Conservation (phyloP, 305 asterid genomes). For the Fraxinus angustifolia region DNA sequence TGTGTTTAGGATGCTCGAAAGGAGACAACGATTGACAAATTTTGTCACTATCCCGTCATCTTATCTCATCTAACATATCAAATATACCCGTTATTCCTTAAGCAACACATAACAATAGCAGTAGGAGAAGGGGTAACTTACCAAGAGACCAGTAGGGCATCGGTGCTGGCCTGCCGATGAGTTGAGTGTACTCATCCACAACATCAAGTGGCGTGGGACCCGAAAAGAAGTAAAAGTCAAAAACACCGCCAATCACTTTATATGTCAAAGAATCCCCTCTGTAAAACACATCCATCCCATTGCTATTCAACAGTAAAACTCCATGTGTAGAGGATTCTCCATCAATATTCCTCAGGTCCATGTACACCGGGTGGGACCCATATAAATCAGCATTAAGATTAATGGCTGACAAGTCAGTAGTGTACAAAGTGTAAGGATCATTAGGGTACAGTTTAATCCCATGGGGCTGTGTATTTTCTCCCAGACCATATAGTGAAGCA, state of each 20-base stretch:
- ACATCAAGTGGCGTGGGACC: slow-evolving; percentile 80
- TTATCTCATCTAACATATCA: neutral
- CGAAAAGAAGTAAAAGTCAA: slow-evolving; percentile 85
- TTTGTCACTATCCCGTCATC: neutral
- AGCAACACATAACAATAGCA: neutral
- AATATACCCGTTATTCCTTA: neutral
- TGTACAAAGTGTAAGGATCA: slow-evolving; percentile 77
- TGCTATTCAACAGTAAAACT: slow-evolving; percentile 72
- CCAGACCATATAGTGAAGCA: slow-evolving; percentile 82
- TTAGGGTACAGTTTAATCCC: slow-evolving; percentile 75
- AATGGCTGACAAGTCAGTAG: slow-evolving; percentile 73
- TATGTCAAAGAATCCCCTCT: slow-evolving; percentile 74
- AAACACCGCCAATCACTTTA: slow-evolving; percentile 88
- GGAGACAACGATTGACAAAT: neutral
- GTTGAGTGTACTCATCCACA: slow-evolving; percentile 75
- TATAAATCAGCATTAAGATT: slow-evolving; percentile 73
- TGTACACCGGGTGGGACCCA: slow-evolving; percentile 94
- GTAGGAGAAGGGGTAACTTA: slow-evolving; percentile 21
- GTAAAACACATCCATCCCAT: slow-evolving; percentile 94
- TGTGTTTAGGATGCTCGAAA: neutral
- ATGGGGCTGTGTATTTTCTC: slow-evolving; percentile 87
- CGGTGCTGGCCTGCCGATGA: slow-evolving; percentile 87
- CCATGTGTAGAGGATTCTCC: slow-evolving; percentile 67
- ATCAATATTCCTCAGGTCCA: slow-evolving; percentile 69
- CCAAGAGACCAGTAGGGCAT: slow-evolving; percentile 99